These are phyloP conservation scores for Melaleuca quinquenervia DNA, from an alignment of 345 rosid genomes.

Conservation along the genomic window DNA sequence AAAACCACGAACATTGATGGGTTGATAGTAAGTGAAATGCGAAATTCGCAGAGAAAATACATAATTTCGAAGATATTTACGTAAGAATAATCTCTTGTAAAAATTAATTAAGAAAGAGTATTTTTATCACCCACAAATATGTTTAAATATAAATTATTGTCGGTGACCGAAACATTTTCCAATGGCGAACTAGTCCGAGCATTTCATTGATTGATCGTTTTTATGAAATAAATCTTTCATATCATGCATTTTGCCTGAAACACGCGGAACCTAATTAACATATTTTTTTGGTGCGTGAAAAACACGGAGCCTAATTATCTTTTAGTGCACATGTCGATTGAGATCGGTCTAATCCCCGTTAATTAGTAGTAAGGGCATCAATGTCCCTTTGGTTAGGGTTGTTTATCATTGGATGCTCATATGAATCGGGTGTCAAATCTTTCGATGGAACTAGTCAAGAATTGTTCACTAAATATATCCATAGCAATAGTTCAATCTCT, in stretches of 20 bases:
- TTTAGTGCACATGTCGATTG: too few relatives aligned
- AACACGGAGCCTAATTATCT: neutral
- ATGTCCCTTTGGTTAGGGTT: neutral
- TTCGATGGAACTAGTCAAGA: neutral
- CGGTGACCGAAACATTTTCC: too few relatives aligned
- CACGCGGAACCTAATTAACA: neutral
- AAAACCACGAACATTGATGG: neutral
- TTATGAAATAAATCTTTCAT: neutral
- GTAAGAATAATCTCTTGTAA: too few relatives aligned
- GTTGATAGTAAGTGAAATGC: neutral
- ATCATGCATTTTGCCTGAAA: neutral
- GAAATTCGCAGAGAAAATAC: neutral
- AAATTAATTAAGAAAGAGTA: neutral
- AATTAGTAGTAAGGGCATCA: too few relatives aligned
- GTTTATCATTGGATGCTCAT: neutral
- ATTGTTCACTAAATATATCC: neutral
- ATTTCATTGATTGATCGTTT: neutral
- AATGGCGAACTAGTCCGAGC: neutral
- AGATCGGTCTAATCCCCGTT: too few relatives aligned
- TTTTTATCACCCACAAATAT: accelerated
- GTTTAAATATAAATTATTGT: neutral
- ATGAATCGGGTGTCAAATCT: neutral
- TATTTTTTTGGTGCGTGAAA: neutral
- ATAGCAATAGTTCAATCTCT: neutral
- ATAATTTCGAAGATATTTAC: neutral